Evolutionary conservation across 345 rosid genomes (phyloP).

Genomic region (Noccaea caerulescens): DNA sequence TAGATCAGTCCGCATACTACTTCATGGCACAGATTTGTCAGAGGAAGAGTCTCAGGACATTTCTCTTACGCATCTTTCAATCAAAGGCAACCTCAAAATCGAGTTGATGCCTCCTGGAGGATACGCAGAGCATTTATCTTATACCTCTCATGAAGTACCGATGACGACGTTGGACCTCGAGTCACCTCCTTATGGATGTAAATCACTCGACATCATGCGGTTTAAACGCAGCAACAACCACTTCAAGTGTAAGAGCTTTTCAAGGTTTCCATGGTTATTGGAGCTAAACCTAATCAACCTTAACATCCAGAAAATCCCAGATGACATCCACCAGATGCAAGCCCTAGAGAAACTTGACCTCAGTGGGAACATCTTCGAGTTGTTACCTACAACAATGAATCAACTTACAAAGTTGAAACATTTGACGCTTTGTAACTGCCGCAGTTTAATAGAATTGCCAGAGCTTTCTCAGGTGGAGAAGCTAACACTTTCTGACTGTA

Average conservation of each 20-base stretch:
- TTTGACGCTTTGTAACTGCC: background rate
- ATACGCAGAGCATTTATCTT: background rate
- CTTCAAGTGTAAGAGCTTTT: background rate
- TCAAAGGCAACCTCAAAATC: conserved; percentile 14
- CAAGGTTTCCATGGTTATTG: background rate
- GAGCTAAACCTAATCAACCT: conserved; percentile 7
- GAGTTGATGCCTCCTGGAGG: conserved; percentile 2
- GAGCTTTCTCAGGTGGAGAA: background rate
- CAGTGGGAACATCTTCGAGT: background rate
- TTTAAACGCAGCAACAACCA: background rate
- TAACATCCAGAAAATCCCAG: background rate
- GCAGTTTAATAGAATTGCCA: background rate
- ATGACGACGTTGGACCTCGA: too few species aligned
- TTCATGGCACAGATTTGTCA: background rate
- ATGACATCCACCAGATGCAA: background rate
- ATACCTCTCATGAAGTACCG: too few species aligned
- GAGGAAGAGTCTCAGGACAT: too few species aligned
- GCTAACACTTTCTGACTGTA: conserved; percentile 11
- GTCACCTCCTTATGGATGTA: background rate
- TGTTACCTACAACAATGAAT: conserved; percentile 3
- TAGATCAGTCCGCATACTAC: background rate
- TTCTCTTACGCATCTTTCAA: background rate
- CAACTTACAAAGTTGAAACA: background rate
- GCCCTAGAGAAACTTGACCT: background rate
- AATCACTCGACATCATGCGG: conserved; percentile 18